A percentile compares a stretch with the other conserved stretches of the same genome.
These are phyloP conservation scores for Candida argentea DNA, from an alignment of 805 yeast species.

Conservation along the genomic window DNA sequence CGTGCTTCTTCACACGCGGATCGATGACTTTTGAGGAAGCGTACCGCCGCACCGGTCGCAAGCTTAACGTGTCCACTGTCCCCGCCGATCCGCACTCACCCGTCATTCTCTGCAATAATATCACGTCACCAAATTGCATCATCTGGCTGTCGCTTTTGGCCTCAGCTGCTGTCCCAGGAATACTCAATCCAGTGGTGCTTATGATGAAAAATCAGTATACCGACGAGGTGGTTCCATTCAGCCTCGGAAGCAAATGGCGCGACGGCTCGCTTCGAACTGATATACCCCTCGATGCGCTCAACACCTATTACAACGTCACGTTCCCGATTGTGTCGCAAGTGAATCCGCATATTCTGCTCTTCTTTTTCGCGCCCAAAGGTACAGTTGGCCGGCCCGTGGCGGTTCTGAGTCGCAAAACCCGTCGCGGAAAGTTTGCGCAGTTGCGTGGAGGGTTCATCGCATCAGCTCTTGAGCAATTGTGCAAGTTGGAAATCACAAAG, in stretches of 20 bases:
- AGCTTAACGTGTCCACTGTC: conserved; percentile 64
- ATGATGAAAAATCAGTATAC: conserved; percentile 49
- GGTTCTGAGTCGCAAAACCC: conserved; percentile 33
- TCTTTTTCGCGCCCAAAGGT: conserved; percentile 71
- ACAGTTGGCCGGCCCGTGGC: conserved; percentile 74
- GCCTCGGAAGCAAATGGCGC: conserved; percentile 66
- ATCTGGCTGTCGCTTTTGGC: conserved; percentile 76
- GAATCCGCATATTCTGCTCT: conserved; percentile 70
- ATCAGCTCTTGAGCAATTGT: conserved; percentile 59
- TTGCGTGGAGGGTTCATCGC: conserved; percentile 72
- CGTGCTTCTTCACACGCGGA: conserved; percentile 63
- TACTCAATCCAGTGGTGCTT: conserved; percentile 66
- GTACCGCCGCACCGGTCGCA: conserved; percentile 56
- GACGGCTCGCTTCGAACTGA: conserved; percentile 77
- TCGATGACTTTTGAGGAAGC: conserved; percentile 66
- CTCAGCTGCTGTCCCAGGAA: conserved; percentile 77
- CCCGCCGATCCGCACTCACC: conserved; percentile 81
- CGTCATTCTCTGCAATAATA: conserved; percentile 63
- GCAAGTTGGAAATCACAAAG: conserved; percentile 65
- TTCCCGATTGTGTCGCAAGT: conserved; percentile 74
- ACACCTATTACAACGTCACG: conserved; percentile 66
- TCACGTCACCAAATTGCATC: conserved; percentile 71
- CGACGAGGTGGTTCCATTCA: conserved; percentile 47
- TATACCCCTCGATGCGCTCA: conserved; percentile 63
- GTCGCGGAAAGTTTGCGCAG: conserved; percentile 21